A percentile compares a stretch with the other conserved stretches of the same genome.
phyloP scores from a whole-genome alignment of 345 rosid genomes.

The Sonneratia alba region DNA sequence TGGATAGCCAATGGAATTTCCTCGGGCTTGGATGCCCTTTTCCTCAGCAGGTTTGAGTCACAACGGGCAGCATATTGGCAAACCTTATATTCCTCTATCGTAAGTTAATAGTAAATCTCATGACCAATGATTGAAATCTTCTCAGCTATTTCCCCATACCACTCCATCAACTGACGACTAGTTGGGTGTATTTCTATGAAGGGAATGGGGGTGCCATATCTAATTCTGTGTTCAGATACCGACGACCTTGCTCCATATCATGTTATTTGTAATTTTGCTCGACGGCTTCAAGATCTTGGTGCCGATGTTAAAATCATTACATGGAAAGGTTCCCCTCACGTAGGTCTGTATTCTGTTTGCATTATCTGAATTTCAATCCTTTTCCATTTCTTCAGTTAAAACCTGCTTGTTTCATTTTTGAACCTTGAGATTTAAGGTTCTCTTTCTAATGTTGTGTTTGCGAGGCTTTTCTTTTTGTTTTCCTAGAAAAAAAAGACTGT shows the following conservation, averaged over 20 bases:
- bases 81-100: constrained; percentile 79
- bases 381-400: constrained; percentile 1
- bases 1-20: constrained; percentile 74
- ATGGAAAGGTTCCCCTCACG: constrained; percentile 79
- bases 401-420: background rate
- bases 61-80: constrained; percentile 92
- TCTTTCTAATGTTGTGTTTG: background rate
- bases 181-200: constrained; percentile 21
- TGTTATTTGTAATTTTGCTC: constrained; percentile 57
- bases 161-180: background rate
- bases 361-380: background rate
- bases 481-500: background rate
- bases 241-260: constrained; percentile 82
- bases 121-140: background rate
- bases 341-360: constrained; percentile 46
- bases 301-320: constrained; percentile 69
- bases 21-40: constrained; percentile 70
- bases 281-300: constrained; percentile 63
- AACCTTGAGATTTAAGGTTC: background rate
- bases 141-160: constrained; percentile 5
- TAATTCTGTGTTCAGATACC: constrained; percentile 64
- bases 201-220: constrained; percentile 72
- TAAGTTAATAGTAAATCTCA: constrained; percentile 27
- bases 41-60: constrained; percentile 76
- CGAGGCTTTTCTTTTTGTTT: background rate